Evolutionary conservation across 768 basidiomycete species (phyloP), one percentile per base, ranked within the genome.

Genomic region (Suillus cothurnatus): DNA sequence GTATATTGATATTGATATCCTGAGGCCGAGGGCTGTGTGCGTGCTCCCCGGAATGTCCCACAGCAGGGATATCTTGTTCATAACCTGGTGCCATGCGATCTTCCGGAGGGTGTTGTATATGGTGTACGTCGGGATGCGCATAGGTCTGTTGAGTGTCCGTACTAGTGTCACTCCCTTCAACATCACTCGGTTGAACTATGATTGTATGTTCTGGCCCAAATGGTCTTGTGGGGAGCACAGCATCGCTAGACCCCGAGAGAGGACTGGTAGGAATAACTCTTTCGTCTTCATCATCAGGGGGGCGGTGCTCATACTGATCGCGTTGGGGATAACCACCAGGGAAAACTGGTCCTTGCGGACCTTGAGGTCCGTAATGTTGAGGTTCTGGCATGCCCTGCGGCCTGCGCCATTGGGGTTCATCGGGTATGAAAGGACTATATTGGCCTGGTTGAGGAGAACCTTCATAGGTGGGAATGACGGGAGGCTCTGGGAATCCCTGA

Each of bases 331-430:
- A 64, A 3, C 61, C 64, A 1, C 21, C 53, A 8, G 67, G 66
- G 4, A 52, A 60, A n/a, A 78, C 81, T 31, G 71, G 73, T 9
- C 82, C 81, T 61, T 84, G 74, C 26, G 83, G 79, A 11, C 78
- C 78, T 17, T 66, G 67, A 12, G 26, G 43, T n/a, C n/a, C n/a
- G 38, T 62, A 71, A 63, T 34, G 66, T 34, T 50, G 56, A 47
- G 72, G 72, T 19, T 73, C 71, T 55, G 77, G 77, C 73, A 76
- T 67, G 4, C 38, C 66, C 38, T 11, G 45, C 43, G 41, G 41
- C 21, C 36, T 38, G 70, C 68, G 67, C 17, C 66, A 66, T 11
- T 3, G 47, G 6, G 68, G 72, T 0, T 62, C 63, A 34, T 67
- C 64, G 39, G 75, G 75, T 58, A 78, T 75, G 28, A 76, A 75